phyloP scores from a whole-genome alignment of 2,329 filamentous ascomycete species.

The Colletotrichum shisoi region DNA sequence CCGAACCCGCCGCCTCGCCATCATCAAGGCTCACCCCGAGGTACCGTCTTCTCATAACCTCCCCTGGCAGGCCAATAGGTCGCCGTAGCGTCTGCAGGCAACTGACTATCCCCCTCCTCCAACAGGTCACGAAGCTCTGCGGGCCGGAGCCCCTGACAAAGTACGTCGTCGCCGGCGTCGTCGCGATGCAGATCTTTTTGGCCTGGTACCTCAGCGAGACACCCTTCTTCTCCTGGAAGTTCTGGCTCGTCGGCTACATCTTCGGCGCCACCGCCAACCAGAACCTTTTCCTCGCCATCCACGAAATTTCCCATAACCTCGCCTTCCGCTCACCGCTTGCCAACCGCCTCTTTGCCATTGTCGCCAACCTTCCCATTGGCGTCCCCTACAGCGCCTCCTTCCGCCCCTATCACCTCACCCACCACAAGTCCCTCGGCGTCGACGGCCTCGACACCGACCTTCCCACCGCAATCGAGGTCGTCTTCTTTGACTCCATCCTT shows the following conservation, averaged over 20 bases:
- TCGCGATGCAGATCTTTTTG: conserved; percentile 79
- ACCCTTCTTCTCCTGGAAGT: conserved; percentile 81
- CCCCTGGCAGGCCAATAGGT: conserved; percentile 23
- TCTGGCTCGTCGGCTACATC: conserved; percentile 87
- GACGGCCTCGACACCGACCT: conserved; percentile 96
- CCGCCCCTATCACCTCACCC: conserved; percentile 95
- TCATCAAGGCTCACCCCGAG: conserved; percentile 98
- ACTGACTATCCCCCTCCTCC: not conserved
- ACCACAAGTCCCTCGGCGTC: conserved; percentile 98
- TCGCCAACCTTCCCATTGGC: conserved; percentile 95
- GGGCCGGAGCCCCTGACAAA: conserved; percentile 95
- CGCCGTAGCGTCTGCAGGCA: not conserved
- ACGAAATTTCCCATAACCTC: conserved; percentile 98
- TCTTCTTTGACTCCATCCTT: conserved; percentile 91
- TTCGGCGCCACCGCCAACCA: conserved; percentile 96
- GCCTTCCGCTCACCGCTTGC: conserved; percentile 82
- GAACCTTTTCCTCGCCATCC: conserved; percentile 97
- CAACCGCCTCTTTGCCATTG: conserved; percentile 87
- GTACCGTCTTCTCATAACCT: conserved; percentile 55
- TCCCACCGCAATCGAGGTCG: conserved; percentile 86
- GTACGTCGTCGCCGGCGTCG: conserved; percentile 85
- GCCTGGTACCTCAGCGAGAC: conserved; percentile 80
- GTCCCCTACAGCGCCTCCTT: conserved; percentile 97
- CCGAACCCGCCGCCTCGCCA: conserved; percentile 85
- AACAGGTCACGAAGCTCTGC: conserved; percentile 92